Percentiles rank a stretch among this genome's conserved stretches.
Evolutionary conservation across 331 rosid genomes (phyloP).

Genomic region (Acacia concinna): DNA sequence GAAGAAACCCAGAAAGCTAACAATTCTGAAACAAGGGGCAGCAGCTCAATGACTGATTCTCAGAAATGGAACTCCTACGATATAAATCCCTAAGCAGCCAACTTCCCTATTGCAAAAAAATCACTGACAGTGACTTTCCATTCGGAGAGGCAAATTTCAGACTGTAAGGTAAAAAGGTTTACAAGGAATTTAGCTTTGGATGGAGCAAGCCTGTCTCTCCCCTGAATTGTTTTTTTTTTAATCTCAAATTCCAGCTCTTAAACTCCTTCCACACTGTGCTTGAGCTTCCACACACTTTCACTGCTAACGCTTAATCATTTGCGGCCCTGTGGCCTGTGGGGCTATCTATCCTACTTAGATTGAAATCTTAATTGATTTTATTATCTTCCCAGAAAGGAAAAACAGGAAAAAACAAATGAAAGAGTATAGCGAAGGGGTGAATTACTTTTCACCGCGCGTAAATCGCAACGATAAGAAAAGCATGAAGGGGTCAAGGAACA

Average conservation of each 20-base stretch:
- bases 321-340: background rate
- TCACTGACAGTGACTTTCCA: conserved; percentile 28
- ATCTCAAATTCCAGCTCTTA: conserved; percentile 10
- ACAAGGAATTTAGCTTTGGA: conserved; percentile 29
- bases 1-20: conserved; percentile 33
- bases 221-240: background rate
- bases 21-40: conserved; percentile 3
- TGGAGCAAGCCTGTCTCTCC: conserved; percentile 21
- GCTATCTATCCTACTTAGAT: background rate
- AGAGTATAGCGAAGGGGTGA: background rate
- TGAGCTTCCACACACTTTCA: conserved; percentile 7
- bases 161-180: conserved; percentile 15
- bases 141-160: conserved; percentile 5
- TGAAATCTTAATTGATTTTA: background rate
- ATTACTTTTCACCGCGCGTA: background rate
- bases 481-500: background rate
- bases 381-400: background rate
- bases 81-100: conserved; percentile 25
- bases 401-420: too few relatives aligned
- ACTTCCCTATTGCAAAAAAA: conserved; percentile 20
- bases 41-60: conserved; percentile 34
- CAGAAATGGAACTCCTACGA: conserved; percentile 8
- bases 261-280: background rate
- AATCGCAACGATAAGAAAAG: background rate
- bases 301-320: conserved; percentile 32